These are phyloP conservation scores for Candida vartiovaarae DNA, from an alignment of 805 yeast species.

Conservation along the genomic window DNA sequence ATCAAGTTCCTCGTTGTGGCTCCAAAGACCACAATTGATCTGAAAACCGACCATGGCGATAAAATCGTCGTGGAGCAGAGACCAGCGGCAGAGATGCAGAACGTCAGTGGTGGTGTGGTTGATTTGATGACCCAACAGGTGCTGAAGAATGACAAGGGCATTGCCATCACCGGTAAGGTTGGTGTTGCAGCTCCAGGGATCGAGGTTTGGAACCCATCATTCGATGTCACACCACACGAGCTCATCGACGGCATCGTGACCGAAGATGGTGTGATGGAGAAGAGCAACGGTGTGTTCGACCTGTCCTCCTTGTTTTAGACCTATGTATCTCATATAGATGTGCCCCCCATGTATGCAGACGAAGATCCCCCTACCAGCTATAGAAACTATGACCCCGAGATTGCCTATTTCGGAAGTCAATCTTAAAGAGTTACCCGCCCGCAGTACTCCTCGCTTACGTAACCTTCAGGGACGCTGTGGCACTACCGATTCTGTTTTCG, in stretches of 20 bases:
- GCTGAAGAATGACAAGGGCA: conserved; percentile 18
- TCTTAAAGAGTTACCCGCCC: not conserved
- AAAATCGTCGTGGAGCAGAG: conserved; percentile 84
- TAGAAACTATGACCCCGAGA: too few species aligned
- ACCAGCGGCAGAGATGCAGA: conserved; percentile 71
- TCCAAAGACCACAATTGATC: conserved; percentile 86
- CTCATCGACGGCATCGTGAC: conserved; percentile 87
- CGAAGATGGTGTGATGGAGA: conserved; percentile 56
- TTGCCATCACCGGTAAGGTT: conserved; percentile 41
- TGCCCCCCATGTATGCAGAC: too few species aligned
- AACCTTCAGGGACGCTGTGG: not conserved
- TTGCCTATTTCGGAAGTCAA: too few species aligned
- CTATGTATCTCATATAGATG: not conserved
- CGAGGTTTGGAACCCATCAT: conserved; percentile 92
- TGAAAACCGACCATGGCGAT: conserved; percentile 56
- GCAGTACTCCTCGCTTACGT: not conserved
- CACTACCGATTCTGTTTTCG: not conserved
- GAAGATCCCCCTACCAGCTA: too few species aligned
- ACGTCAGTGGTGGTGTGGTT: conserved; percentile 62
- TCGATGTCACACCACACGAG: conserved; percentile 84
- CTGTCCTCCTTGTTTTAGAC: conserved; percentile 22
- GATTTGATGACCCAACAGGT: conserved; percentile 24
- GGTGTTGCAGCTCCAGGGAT: conserved; percentile 83
- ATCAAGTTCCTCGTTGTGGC: conserved; percentile 92
- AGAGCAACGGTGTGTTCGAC: conserved; percentile 47